phyloP scores from a whole-genome alignment of 108 stramenopile genomes.

The Skeletonema menzelii region DNA sequence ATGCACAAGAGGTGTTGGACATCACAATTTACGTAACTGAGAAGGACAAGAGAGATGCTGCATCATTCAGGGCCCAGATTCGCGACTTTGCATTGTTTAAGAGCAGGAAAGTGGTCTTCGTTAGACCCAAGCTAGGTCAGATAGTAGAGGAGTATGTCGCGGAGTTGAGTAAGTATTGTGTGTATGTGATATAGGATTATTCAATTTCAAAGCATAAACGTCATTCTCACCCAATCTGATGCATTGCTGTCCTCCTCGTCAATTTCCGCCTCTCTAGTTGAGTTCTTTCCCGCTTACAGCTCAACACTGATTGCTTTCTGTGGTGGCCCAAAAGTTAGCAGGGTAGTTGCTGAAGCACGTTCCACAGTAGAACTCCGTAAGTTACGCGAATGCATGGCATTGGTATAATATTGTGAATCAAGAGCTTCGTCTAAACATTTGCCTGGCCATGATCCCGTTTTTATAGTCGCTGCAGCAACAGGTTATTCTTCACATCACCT shows the following conservation, averaged over 20 bases:
- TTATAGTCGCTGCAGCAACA: conserved; percentile 24
- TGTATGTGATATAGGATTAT: too few relatives aligned
- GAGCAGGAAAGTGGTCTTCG: conserved; percentile 13
- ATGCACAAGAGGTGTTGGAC: conserved; percentile 34
- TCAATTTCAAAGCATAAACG: too few relatives aligned
- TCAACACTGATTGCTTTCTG: conserved; percentile 47
- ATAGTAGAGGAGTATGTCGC: conserved; percentile 41
- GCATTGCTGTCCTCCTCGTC: too few relatives aligned
- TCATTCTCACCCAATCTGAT: too few relatives aligned
- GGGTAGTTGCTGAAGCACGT: neutral
- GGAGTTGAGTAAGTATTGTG: conserved; percentile 17
- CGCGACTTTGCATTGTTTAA: conserved; percentile 20
- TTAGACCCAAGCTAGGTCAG: conserved; percentile 21
- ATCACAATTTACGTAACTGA: conserved; percentile 42
- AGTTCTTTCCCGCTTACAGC: neutral
- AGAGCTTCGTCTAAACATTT: neutral
- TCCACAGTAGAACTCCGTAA: neutral
- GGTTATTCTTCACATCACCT: conserved; percentile 42
- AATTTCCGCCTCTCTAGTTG: neutral
- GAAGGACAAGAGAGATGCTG: conserved; percentile 17
- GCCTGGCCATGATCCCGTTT: neutral
- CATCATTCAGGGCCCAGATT: conserved; percentile 22
- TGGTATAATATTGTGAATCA: neutral
- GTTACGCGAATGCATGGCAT: neutral
- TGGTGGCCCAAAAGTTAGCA: conserved; percentile 31